A percentile compares a stretch with the other conserved stretches of the same genome.
phyloP scores from a whole-genome alignment of 2,329 filamentous ascomycete species.

The Arthroderma sp. region DNA sequence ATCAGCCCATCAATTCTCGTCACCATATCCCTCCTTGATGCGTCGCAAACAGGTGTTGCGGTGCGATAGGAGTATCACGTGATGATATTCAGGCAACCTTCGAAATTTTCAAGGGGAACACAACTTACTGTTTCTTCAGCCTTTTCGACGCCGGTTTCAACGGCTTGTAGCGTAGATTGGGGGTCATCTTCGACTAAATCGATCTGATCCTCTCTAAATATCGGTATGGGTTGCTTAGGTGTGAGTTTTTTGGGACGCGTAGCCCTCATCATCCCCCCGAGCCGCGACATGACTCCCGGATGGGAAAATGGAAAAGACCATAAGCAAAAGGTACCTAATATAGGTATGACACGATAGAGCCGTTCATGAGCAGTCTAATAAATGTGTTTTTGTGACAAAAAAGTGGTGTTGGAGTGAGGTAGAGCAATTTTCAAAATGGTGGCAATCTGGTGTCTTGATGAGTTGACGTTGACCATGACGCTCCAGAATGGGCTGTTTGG shows the following conservation, averaged over 20 bases:
- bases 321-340: conserved; percentile 36
- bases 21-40: too few species aligned
- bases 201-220: conserved; percentile 83
- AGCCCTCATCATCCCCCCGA: conserved; percentile 32
- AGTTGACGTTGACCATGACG: conserved; percentile 33
- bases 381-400: conserved; percentile 44
- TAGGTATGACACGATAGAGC: conserved; percentile 50
- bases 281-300: conserved; percentile 33
- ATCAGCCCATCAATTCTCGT: not conserved
- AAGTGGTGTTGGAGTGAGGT: conserved; percentile 35
- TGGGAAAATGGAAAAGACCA: conserved; percentile 16
- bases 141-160: conserved; percentile 94
- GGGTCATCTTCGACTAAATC: conserved; percentile 78
- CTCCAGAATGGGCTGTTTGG: conserved; percentile 28
- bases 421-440: conserved; percentile 20
- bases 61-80: conserved; percentile 21
- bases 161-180: conserved; percentile 66
- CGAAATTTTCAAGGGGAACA: conserved; percentile 18
- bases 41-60: not conserved
- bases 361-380: conserved; percentile 40
- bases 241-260: conserved; percentile 60
- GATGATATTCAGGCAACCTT: conserved; percentile 23
- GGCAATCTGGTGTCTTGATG: conserved; percentile 25
- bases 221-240: conserved; percentile 72
- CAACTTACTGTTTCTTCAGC: conserved; percentile 88